Percentiles rank a stretch among this genome's conserved stretches.
phyloP scores from a whole-genome alignment of 768 basidiomycete genomes.

The Mycena galopus region DNA sequence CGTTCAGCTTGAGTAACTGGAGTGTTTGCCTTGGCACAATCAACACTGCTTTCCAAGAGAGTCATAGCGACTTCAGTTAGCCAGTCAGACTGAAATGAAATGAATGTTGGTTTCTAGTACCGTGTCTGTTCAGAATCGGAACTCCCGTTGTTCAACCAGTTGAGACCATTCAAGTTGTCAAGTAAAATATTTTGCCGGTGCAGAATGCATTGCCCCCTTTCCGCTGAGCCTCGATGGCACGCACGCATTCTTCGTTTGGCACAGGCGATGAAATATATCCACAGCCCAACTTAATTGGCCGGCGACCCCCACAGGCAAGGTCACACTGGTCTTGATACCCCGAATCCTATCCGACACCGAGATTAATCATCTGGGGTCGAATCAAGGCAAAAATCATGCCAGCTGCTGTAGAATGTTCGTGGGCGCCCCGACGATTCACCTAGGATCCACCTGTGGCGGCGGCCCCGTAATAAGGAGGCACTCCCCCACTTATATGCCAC shows the following conservation, averaged over 20 bases:
- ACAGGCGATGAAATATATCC: not conserved
- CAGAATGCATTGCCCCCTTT: conserved; percentile 13
- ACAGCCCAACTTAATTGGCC: not conserved
- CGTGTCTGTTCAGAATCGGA: not conserved
- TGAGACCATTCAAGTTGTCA: conserved; percentile 10
- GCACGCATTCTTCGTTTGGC: not conserved
- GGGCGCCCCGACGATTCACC: conserved; percentile 19
- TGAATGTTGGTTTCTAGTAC: not conserved
- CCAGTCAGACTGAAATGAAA: not conserved
- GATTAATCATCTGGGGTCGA: not conserved
- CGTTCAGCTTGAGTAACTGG: not conserved
- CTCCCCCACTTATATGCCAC: not conserved
- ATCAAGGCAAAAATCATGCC: not conserved
- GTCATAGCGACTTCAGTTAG: not conserved
- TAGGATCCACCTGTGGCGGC: conserved; percentile 28
- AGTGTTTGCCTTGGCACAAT: not conserved
- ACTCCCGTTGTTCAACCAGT: not conserved
- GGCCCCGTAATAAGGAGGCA: conserved; percentile 13
- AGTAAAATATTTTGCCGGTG: not conserved
- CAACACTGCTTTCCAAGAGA: too few species aligned
- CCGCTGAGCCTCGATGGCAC: not conserved
- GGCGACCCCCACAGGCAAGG: not conserved
- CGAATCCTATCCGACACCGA: conserved; percentile 3
- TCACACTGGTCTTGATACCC: conserved; percentile 3
- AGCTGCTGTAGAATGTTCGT: conserved; percentile 7